Conservation (phyloP, 352 stramenopile genomes). For the Pythium insidiosum region DNA sequence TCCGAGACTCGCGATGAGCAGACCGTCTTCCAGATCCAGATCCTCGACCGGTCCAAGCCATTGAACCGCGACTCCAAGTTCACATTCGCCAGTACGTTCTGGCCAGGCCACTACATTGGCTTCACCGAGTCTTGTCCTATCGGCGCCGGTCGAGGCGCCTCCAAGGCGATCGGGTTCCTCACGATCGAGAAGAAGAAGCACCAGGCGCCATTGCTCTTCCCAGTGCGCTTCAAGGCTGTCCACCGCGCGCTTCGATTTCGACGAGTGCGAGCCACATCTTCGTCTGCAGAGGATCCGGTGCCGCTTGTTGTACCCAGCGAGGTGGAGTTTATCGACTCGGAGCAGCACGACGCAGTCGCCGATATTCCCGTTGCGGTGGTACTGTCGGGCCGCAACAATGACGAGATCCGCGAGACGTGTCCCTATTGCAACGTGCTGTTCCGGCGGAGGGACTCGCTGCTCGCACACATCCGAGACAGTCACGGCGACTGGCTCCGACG, state of each 20-base stretch:
- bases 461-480: conserved; percentile 16
- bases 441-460: conserved; percentile 8
- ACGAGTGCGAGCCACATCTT: not conserved
- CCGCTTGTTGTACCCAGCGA: conserved; percentile 16
- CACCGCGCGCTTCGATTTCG: conserved; percentile 13
- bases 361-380: conserved; percentile 14
- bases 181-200: conserved; percentile 31
- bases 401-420: conserved; percentile 11
- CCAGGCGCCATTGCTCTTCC: conserved; percentile 19
- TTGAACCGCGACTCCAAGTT: conserved; percentile 19
- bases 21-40: conserved; percentile 24
- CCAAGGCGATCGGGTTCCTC: conserved; percentile 21
- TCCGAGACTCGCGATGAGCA: conserved; percentile 20
- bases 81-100: conserved; percentile 16
- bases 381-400: conserved; percentile 6
- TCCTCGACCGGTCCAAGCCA: conserved; percentile 14
- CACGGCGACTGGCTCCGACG: conserved; percentile 18
- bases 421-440: conserved; percentile 15
- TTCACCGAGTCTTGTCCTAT: conserved; percentile 17
- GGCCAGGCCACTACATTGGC: conserved; percentile 17
- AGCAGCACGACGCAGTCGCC: conserved; percentile 6
- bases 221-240: conserved; percentile 18
- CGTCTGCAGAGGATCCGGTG: conserved; percentile 13
- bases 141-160: conserved; percentile 7
- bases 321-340: conserved; percentile 19